Evolutionary conservation across 352 stramenopile genomes (phyloP).

Genomic region (Globisporangium paddicum): DNA sequence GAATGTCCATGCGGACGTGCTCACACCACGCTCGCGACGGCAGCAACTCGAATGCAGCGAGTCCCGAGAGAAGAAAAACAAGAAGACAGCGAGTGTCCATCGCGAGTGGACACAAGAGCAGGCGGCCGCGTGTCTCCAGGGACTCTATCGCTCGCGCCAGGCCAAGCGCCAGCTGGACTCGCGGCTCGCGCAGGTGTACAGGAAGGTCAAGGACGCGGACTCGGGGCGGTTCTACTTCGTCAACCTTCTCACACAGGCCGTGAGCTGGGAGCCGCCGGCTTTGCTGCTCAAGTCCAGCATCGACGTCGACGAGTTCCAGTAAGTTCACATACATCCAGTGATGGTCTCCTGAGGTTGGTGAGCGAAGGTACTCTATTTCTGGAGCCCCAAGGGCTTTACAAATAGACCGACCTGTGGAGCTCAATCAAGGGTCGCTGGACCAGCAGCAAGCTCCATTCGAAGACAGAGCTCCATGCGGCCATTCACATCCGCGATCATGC

Average conservation of each 20-base stretch:
- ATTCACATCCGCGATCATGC: no score
- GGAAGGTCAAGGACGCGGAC: conserved; percentile 42
- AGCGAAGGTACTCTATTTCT: not conserved
- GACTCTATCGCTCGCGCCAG: conserved; percentile 46
- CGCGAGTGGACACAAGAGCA: conserved; percentile 42
- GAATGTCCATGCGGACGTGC: conserved; percentile 31
- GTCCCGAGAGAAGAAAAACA: no score
- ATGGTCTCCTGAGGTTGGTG: not conserved
- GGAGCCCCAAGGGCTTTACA: not conserved
- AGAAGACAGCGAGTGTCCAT: not conserved
- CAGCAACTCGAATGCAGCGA: conserved; percentile 23
- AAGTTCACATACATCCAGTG: not conserved
- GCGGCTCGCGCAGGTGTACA: conserved; percentile 42
- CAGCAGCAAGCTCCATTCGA: not conserved
- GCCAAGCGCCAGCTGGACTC: conserved; percentile 35
- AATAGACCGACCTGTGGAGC: not conserved
- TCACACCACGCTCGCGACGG: conserved; percentile 44
- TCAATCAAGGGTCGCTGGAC: not conserved
- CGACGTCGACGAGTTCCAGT: conserved; percentile 25
- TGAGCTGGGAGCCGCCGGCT: conserved; percentile 57
- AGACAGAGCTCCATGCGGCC: not conserved
- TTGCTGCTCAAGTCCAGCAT: conserved; percentile 20
- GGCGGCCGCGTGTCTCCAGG: conserved; percentile 45
- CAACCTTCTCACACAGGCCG: conserved; percentile 53
- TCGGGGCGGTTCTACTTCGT: conserved; percentile 67